Evolutionary conservation across 2,329 filamentous ascomycete species (phyloP), one percentile per base, ranked within the genome.

Genomic region (Pyricularia grisea): DNA sequence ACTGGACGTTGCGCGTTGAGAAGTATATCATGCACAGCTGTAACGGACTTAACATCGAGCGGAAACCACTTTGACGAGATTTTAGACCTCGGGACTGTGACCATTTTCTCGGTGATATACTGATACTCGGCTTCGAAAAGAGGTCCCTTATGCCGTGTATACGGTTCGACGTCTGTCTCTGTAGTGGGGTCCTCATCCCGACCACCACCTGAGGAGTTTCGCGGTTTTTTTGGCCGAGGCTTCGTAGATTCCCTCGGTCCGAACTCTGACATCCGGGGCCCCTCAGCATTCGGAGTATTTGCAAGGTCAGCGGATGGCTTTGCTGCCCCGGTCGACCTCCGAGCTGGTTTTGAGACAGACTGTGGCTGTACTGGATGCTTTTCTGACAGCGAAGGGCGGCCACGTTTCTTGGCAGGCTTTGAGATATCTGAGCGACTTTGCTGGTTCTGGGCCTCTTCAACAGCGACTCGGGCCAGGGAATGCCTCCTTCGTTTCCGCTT

Each of bases 41-140:
- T 79, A 68, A 90, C 78, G 61, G 88, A 86, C 28, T 81, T 77
- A 7, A 79, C 76, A 4, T 86, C 81, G 5, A 92, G 81, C 6
- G 85, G 81, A 2, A 82, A 80, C 90, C 90, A 93, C 75, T 90
- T 92, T 61, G 88, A 79, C 61, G 90, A 84, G 70, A 96, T 90
- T 55, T 83, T 85, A 31, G 85, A 83, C 71, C 84, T 85, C n/a
- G 88, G 85, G 63, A 92, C 81, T 61, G 80, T 81, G 50, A 82
- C 83, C 14, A 81, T 83, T 33, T 80, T 81, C 25, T 63, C 67
- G 3, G 31, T 30, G 67, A 68, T 60, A 31, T 68, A 64, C n/a
- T 63, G 67, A 25, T 68, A 68, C 14, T 68, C 31, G n/a, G 30
- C 58, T 58, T 68, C 67, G 5, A 68, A 68, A 42, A n/a, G 31